A percentile compares a stretch with the other conserved stretches of the same genome.
Evolutionary conservation across 805 yeast species (phyloP).

Genomic region (Limtongia smithiae): DNA sequence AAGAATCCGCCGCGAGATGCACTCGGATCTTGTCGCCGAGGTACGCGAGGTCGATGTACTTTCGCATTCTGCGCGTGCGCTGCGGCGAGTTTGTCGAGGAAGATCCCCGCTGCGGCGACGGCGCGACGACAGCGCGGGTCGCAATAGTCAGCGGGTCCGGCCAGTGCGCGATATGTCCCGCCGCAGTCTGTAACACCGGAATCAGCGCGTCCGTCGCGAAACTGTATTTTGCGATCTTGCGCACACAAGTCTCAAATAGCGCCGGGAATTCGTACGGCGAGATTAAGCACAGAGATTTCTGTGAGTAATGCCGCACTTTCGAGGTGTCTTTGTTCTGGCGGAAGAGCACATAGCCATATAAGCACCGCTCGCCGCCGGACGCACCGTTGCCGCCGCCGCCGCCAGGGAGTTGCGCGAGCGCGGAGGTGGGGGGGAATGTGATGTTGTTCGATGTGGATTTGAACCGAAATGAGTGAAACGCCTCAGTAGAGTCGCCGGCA

Average conservation of each 20-base stretch:
- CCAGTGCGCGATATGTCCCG: constrained; percentile 24
- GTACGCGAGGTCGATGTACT: constrained; percentile 18
- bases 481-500: constrained; percentile 12
- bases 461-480: constrained; percentile 25
- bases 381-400: too few relatives aligned
- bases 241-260: constrained; percentile 21
- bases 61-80: constrained; percentile 7
- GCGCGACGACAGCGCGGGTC: not conserved
- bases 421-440: constrained; percentile 10
- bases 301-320: constrained; percentile 19
- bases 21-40: constrained; percentile 21
- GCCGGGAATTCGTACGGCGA: constrained; percentile 24
- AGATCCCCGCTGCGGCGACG: not conserved
- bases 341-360: constrained; percentile 23
- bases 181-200: constrained; percentile 22
- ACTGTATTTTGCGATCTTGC: constrained; percentile 11
- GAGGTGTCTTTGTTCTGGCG: constrained; percentile 19
- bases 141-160: constrained; percentile 20
- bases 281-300: constrained; percentile 13
- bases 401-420: too few relatives aligned
- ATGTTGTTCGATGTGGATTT: constrained; percentile 10
- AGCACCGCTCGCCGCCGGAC: constrained; percentile 6
- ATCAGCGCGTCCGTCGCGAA: constrained; percentile 3
- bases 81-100: not conserved
- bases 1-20: constrained; percentile 10